Percentiles rank a stretch among this genome's conserved stretches.
Evolutionary conservation across 2,329 filamentous ascomycete genomes (phyloP).

Genomic region (Paecilomyces sp.): DNA sequence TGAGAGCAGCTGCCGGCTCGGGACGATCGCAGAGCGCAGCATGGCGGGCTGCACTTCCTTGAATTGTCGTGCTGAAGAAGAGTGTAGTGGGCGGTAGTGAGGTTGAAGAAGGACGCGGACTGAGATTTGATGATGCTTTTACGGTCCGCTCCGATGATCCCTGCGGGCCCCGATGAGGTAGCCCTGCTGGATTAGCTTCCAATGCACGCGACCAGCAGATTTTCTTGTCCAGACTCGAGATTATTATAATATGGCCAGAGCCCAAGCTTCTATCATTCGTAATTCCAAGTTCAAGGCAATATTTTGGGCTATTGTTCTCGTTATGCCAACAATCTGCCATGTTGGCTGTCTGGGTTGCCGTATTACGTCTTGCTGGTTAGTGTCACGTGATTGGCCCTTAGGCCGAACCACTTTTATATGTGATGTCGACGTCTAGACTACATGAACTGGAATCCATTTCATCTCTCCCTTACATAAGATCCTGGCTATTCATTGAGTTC

Average conservation of each 20-base stretch:
- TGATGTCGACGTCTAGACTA: no score
- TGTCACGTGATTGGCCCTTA: no score
- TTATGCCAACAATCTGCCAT: background rate
- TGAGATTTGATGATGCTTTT: slow-evolving; percentile 27
- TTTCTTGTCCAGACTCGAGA: background rate
- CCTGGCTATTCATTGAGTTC: no score
- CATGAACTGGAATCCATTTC: no score
- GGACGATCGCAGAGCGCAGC: slow-evolving; percentile 49
- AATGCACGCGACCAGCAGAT: background rate
- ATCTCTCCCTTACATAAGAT: no score
- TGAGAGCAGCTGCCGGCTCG: slow-evolving; percentile 38
- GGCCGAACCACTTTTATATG: no score
- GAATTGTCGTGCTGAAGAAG: slow-evolving; percentile 15
- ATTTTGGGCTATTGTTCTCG: background rate
- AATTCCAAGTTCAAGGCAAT: background rate
- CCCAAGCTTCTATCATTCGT: background rate
- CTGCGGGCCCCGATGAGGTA: slow-evolving; percentile 5
- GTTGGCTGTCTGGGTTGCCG: background rate
- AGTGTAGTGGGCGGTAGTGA: slow-evolving; percentile 15
- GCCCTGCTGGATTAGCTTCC: background rate
- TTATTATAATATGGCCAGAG: background rate
- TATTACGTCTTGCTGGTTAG: background rate
- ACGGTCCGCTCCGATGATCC: slow-evolving; percentile 31
- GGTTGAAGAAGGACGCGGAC: slow-evolving; percentile 17
- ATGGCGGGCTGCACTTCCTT: slow-evolving; percentile 43